Evolutionary conservation across 2,329 filamentous ascomycete species (phyloP).

Genomic region (Colletotrichum sojae): DNA sequence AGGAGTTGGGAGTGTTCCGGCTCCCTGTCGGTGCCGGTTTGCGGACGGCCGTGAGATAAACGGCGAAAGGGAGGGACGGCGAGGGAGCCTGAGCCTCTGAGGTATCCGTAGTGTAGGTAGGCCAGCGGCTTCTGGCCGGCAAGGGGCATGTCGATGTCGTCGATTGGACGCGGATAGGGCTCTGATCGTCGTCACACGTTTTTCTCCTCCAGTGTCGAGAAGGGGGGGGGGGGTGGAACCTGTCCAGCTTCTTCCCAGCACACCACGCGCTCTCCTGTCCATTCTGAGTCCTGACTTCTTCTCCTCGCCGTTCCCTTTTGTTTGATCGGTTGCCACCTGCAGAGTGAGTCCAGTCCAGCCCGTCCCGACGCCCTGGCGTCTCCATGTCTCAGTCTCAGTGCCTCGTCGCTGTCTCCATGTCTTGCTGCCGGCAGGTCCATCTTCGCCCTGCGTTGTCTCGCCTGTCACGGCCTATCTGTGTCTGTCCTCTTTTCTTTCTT

Average conservation of each 20-base stretch:
- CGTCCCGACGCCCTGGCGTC: slow-evolving; percentile 22
- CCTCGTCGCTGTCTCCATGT: slow-evolving; percentile 3
- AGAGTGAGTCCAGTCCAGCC: slow-evolving; percentile 14
- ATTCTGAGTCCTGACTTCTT: background rate
- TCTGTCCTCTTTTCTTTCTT: background rate
- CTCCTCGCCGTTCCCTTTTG: background rate
- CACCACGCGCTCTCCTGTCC: slow-evolving; percentile 21
- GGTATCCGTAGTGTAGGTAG: too few species aligned
- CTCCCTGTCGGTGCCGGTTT: background rate
- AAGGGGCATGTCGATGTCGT: slow-evolving; percentile 37
- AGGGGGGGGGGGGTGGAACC: slow-evolving; percentile 19
- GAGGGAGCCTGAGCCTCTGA: too few species aligned
- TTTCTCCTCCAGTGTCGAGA: slow-evolving; percentile 26
- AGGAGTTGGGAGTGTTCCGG: background rate
- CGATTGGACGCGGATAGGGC: slow-evolving; percentile 26
- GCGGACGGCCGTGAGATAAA: background rate
- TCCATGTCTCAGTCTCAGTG: slow-evolving; percentile 14
- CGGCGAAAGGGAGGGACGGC: slow-evolving; percentile 7
- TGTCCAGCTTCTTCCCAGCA: slow-evolving; percentile 12
- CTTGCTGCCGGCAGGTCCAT: slow-evolving; percentile 3
- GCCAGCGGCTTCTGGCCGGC: slow-evolving; percentile 16
- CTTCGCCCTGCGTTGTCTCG: slow-evolving; percentile 9
- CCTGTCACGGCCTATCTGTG: background rate
- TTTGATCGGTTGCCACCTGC: background rate
- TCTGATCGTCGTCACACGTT: slow-evolving; percentile 21